Evolutionary conservation across 805 yeast species (phyloP).

Genomic region (Metschnikowia continentalis): DNA sequence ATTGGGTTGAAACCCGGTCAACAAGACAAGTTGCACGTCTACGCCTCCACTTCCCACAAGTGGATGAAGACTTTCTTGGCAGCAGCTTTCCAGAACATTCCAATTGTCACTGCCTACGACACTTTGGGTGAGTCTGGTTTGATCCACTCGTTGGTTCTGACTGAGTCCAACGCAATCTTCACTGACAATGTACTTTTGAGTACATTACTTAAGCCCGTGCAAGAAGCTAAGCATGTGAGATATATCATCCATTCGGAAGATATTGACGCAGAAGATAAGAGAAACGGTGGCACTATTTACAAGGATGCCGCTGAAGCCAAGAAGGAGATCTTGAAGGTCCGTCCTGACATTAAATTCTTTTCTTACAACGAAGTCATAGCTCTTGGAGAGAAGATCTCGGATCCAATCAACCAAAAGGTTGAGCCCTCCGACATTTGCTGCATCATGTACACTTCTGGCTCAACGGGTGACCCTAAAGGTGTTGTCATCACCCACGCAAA

Average conservation of each 20-base stretch:
- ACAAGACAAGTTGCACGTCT: slow-evolving; percentile 68
- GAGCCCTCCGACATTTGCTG: slow-evolving; percentile 59
- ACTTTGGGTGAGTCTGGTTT: slow-evolving; percentile 87
- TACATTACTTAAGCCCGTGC: slow-evolving; percentile 67
- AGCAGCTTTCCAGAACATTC: slow-evolving; percentile 69
- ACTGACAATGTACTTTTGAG: slow-evolving; percentile 74
- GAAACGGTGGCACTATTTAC: slow-evolving; percentile 59
- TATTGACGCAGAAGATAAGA: slow-evolving; percentile 57
- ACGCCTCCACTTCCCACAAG: slow-evolving; percentile 79
- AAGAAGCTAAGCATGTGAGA: slow-evolving; percentile 56
- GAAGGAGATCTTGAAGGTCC: slow-evolving; percentile 54
- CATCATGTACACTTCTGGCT: slow-evolving; percentile 86
- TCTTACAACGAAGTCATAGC: slow-evolving; percentile 61
- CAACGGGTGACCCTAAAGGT: slow-evolving; percentile 84
- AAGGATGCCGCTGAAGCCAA: slow-evolving; percentile 53
- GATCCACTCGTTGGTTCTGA: slow-evolving; percentile 79
- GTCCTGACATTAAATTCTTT: slow-evolving; percentile 71
- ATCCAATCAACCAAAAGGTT: slow-evolving; percentile 38
- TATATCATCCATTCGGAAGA: slow-evolving; percentile 67
- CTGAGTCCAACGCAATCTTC: slow-evolving; percentile 73
- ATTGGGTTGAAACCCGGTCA: slow-evolving; percentile 65
- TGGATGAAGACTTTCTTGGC: slow-evolving; percentile 91
- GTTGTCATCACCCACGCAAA: slow-evolving; percentile 64
- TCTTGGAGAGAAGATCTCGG: slow-evolving; percentile 52
- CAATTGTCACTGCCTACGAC: slow-evolving; percentile 94